Conservation (phyloP, 2,329 filamentous ascomycete genomes). For the Fusarium algeriense region DNA sequence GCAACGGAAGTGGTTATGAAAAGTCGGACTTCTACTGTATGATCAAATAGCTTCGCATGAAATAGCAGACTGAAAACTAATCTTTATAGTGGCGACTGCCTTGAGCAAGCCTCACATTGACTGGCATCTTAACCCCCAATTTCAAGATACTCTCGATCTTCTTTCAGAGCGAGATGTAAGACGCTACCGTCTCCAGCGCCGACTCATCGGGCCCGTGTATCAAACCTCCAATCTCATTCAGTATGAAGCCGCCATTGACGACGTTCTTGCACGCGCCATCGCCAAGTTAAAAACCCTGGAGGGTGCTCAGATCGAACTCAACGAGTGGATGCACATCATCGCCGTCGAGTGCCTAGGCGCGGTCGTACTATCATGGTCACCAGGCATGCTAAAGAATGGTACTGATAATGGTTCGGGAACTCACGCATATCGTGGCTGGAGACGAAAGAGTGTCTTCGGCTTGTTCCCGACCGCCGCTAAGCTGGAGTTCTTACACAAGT, state of each 20-base stretch:
- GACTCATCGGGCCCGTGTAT: conserved; percentile 64
- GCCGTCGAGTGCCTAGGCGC: conserved; percentile 65
- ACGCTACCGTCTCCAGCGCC: conserved; percentile 63
- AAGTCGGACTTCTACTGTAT: conserved; percentile 67
- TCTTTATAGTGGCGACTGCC: conserved; percentile 57
- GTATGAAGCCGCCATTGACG: conserved; percentile 57
- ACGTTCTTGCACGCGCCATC: conserved; percentile 54
- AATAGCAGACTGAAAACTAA: background rate
- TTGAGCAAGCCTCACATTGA: conserved; percentile 58
- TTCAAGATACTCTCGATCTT: conserved; percentile 62
- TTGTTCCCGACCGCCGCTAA: conserved; percentile 60
- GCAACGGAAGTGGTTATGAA: conserved; percentile 60
- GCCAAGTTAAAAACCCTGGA: conserved; percentile 53
- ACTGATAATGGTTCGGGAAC: conserved; percentile 62
- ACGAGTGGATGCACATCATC: conserved; percentile 69
- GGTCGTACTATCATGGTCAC: conserved; percentile 65
- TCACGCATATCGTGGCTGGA: conserved; percentile 64
- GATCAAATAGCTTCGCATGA: conserved; percentile 20
- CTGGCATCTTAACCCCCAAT: conserved; percentile 52
- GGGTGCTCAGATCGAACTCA: conserved; percentile 60
- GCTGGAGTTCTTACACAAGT: conserved; percentile 54
- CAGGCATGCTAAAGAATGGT: conserved; percentile 57
- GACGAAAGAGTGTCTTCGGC: conserved; percentile 65
- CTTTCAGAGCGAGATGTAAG: conserved; percentile 61
- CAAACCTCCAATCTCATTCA: conserved; percentile 57